Conservation (phyloP, 345 rosid genomes). For the Lumnitzera littorea region DNA sequence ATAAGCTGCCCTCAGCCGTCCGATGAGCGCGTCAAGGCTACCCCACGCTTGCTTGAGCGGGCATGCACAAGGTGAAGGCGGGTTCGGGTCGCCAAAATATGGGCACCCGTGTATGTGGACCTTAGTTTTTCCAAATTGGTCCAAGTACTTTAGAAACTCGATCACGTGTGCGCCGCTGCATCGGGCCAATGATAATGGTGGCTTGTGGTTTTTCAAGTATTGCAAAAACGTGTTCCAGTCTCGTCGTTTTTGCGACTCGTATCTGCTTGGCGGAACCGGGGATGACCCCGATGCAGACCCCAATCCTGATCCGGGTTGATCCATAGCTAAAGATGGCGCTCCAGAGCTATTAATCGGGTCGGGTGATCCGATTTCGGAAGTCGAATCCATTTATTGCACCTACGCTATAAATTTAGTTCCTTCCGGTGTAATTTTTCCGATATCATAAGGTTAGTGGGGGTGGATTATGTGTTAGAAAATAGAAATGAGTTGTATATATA, state of each 20-base stretch:
- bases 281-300: background rate
- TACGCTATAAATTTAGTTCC: too few relatives aligned
- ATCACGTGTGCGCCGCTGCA: constrained; percentile 73
- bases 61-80: constrained; percentile 58
- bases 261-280: constrained; percentile 43
- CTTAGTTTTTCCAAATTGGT: constrained; percentile 70
- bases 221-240: constrained; percentile 78
- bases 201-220: constrained; percentile 60
- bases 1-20: constrained; percentile 68
- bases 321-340: too few relatives aligned
- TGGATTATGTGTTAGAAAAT: too few relatives aligned
- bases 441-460: too few relatives aligned
- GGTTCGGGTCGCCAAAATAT: constrained; percentile 52
- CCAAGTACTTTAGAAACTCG: constrained; percentile 61
- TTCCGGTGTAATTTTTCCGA: too few relatives aligned
- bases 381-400: background rate
- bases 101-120: constrained; percentile 54
- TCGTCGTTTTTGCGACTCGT: constrained; percentile 62
- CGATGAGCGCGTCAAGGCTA: constrained; percentile 69
- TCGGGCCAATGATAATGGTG: constrained; percentile 44
- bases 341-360: background rate
- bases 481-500: too few relatives aligned
- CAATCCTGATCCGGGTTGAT: too few relatives aligned
- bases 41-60: constrained; percentile 78
- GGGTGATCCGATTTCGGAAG: background rate